Evolutionary conservation across 164 flowering plant genomes (phyloP), one percentile per base, ranked within the genome.

Genomic region (Pachysandra terminalis): DNA sequence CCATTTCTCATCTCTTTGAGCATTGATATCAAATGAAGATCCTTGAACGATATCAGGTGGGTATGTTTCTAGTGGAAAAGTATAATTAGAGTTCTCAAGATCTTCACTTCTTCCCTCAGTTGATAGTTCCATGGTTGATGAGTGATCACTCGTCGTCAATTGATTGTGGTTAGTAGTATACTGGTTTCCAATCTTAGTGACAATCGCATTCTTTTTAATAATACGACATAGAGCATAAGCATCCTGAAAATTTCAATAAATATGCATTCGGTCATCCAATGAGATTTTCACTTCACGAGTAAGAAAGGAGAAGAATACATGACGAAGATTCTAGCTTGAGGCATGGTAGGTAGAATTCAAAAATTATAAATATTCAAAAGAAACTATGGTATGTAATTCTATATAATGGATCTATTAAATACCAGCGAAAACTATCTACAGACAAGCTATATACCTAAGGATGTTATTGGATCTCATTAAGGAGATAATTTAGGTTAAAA

Each of bases 151-250:
- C 24, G 66, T 54, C 66, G 62, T 75, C 69, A 77, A 49, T 72
- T 73, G 14, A 55, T 54, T 60, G 54, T 61, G 40, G 28, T 48
- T 55, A 24, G n/a, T n/a, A n/a, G 23, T 51, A 56, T 66, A 66
- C 51, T 75, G 78, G 48, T 81, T 86, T 53, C 59, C 83, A 9
- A 75, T 69, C 80, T 86, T 87, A 1, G 83, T 81, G 22, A 37
- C 77, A 2, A 64, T 53, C 19, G 80, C 73, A 40, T 77, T 88
- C 83, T 90, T 94, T 83, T 94, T 94, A 66, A 90, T 87, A 35
- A 94, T 78, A 5, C 98, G 95, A 64, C 97, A 91, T 19, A 94
- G 81, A 0, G 98, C 97, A 75, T 90, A 94, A 13, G 97, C 93
- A 77, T 94, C 98, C 98, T 93, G 76, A 48, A 71, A 67, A 48